phyloP scores from a whole-genome alignment of 345 rosid species.

The Euphorbia tirucalli region DNA sequence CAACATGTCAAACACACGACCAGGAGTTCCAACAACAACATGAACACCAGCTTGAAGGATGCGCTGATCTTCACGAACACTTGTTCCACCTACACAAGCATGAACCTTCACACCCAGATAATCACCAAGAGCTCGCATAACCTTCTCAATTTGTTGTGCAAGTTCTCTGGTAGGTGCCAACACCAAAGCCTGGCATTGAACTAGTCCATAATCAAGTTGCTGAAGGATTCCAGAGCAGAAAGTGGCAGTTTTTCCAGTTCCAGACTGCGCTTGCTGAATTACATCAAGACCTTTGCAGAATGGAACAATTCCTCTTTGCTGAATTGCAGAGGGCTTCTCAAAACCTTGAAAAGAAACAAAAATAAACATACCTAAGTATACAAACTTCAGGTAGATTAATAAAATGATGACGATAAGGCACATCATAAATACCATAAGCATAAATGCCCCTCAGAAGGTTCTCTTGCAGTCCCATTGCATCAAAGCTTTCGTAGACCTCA shows the following conservation, averaged over 20 bases:
- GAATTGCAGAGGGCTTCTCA: slow-evolving; percentile 98
- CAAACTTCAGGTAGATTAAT: not conserved
- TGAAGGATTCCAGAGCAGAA: slow-evolving; percentile 91
- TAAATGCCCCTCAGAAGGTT: slow-evolving; percentile 88
- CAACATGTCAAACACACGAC: slow-evolving; percentile 96
- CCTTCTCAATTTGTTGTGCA: slow-evolving; percentile 94
- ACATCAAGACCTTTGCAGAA: slow-evolving; percentile 93
- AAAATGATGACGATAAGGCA: not conserved
- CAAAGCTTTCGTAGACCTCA: slow-evolving; percentile 80
- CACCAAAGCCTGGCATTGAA: slow-evolving; percentile 85
- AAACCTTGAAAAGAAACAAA: slow-evolving; percentile 27
- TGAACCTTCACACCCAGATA: slow-evolving; percentile 89
- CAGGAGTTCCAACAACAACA: slow-evolving; percentile 96
- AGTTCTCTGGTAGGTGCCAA: slow-evolving; percentile 91
- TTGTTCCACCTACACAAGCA: slow-evolving; percentile 96
- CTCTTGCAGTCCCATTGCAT: slow-evolving; percentile 74
- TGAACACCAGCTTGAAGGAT: slow-evolving; percentile 90
- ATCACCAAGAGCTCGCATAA: slow-evolving; percentile 93
- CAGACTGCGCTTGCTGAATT: slow-evolving; percentile 94
- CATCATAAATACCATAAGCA: slow-evolving; percentile 78
- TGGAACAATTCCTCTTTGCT: slow-evolving; percentile 91
- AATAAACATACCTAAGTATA: not conserved
- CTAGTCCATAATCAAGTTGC: slow-evolving; percentile 65
- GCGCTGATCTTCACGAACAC: slow-evolving; percentile 91
- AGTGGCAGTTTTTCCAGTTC: slow-evolving; percentile 93